Evolutionary conservation across 2,329 filamentous ascomycete species (phyloP).

Genomic region (Blastomyces emzantsi): DNA sequence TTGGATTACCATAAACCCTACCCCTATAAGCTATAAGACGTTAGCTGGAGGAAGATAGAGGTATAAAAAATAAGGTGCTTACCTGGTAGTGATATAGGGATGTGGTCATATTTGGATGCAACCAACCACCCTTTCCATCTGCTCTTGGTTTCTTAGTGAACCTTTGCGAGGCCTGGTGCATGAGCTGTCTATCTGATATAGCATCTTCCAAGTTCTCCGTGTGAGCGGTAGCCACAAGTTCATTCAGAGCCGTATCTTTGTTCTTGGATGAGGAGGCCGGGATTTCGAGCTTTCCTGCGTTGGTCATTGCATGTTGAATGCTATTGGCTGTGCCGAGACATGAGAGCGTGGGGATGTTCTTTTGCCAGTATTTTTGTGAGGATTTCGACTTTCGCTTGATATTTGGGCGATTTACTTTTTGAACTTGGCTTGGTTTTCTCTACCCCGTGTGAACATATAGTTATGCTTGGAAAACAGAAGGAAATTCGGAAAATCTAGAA

Average conservation of each 20-base stretch:
- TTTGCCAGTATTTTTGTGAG: not conserved
- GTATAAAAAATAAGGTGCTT: not conserved
- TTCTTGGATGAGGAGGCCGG: conserved; percentile 20
- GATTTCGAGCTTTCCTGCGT: conserved; percentile 18
- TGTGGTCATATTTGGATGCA: conserved; percentile 25
- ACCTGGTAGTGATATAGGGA: conserved; percentile 32
- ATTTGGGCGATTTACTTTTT: not conserved
- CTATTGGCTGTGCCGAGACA: conserved; percentile 19
- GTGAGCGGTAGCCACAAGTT: conserved; percentile 27
- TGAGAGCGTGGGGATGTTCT: not conserved
- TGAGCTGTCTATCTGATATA: conserved; percentile 19
- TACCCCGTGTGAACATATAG: not conserved
- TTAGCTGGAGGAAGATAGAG: conserved; percentile 10
- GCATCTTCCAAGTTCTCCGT: conserved; percentile 19
- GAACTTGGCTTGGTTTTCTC: not conserved
- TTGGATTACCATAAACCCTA: conserved; percentile 27
- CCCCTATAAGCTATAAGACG: conserved; percentile 23
- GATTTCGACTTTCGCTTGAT: not conserved
- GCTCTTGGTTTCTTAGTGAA: conserved; percentile 22
- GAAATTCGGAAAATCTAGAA: too few relatives aligned
- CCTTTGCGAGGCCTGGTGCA: conserved; percentile 23
- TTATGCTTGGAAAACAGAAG: not conserved
- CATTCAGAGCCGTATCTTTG: conserved; percentile 25
- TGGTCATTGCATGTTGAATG: conserved; percentile 23
- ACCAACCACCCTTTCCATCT: conserved; percentile 27